Evolutionary conservation across 192 early-diverging fungal genomes (phyloP).

Genomic region (Spinellus fusiger): DNA sequence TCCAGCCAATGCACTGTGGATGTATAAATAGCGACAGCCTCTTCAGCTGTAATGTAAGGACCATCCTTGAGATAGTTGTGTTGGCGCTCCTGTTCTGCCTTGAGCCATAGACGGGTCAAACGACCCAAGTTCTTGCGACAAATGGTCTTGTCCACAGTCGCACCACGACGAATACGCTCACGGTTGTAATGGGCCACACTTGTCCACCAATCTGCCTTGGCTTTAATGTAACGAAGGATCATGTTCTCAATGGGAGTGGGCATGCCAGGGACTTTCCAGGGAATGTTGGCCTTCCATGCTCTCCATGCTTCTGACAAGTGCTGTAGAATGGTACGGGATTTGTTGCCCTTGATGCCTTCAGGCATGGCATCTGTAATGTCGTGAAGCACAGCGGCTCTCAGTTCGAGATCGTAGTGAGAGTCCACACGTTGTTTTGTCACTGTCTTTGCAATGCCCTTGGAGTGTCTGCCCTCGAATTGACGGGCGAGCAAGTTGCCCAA

Average conservation of each 20-base stretch:
- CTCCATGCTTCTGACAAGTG: slow-evolving; percentile 96
- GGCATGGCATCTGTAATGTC: slow-evolving; percentile 99
- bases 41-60: slow-evolving; percentile 95
- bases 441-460: slow-evolving; percentile 96
- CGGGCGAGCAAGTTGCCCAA: slow-evolving; percentile 96
- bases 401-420: slow-evolving; percentile 95
- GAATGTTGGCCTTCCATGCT: slow-evolving; percentile 96
- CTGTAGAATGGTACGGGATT: slow-evolving; percentile 91
- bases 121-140: slow-evolving; percentile 98
- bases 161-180: slow-evolving; percentile 96
- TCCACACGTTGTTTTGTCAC: slow-evolving; percentile 99
- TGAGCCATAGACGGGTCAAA: slow-evolving; percentile 95
- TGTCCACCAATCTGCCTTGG: slow-evolving; percentile 99
- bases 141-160: slow-evolving; percentile 99
- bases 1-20: slow-evolving; percentile 99
- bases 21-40: slow-evolving; percentile 97
- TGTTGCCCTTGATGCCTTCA: slow-evolving; percentile 95
- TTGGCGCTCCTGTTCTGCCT: slow-evolving; percentile 99
- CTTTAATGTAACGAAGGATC: slow-evolving; percentile 97
- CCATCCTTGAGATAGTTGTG: slow-evolving; percentile 99
- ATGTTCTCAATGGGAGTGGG: slow-evolving; percentile 98
- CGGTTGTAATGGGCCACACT: slow-evolving; percentile 97
- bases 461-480: slow-evolving; percentile 97
- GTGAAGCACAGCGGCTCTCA: slow-evolving; percentile 97
- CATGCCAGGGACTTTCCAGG: slow-evolving; percentile 98